Evolutionary conservation across 2,329 filamentous ascomycete species (phyloP).

Genomic region (Apiospora marii): DNA sequence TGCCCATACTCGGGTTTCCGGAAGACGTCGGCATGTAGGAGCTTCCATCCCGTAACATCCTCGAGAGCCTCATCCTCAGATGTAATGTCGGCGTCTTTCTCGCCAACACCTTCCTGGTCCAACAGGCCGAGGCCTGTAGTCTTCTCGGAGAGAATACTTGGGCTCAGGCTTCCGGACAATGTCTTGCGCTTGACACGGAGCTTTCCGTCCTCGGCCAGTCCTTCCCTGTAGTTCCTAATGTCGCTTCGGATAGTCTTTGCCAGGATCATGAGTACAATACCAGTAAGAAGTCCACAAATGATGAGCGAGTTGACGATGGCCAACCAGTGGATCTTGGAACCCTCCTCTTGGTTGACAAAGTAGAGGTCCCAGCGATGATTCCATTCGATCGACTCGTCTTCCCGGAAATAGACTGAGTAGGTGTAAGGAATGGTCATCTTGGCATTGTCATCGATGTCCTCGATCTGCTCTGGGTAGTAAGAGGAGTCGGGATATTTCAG

Average conservation of each 20-base stretch:
- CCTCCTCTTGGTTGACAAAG: conserved; percentile 87
- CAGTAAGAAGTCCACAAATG: conserved; percentile 80
- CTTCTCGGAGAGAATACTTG: conserved; percentile 57
- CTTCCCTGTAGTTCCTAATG: conserved; percentile 77
- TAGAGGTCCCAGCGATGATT: conserved; percentile 86
- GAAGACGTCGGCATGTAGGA: conserved; percentile 89
- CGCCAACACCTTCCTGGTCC: conserved; percentile 63
- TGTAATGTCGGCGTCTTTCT: conserved; percentile 61
- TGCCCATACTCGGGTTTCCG: conserved; percentile 74
- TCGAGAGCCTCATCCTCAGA: conserved; percentile 79
- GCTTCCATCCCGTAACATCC: conserved; percentile 87
- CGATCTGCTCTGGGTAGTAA: conserved; percentile 61
- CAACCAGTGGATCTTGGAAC: conserved; percentile 84
- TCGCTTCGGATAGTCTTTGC: conserved; percentile 80
- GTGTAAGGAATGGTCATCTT: conserved; percentile 81
- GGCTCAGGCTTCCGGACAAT: conserved; percentile 52
- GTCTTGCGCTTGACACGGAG: conserved; percentile 57
- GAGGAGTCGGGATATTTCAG: conserved; percentile 64
- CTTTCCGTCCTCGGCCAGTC: conserved; percentile 71
- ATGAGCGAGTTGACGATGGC: conserved; percentile 88
- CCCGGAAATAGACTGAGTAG: conserved; percentile 89
- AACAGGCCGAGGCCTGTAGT: conserved; percentile 59
- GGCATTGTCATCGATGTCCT: conserved; percentile 68
- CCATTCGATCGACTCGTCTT: conserved; percentile 84
- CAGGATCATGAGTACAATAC: conserved; percentile 82